A percentile compares a stretch with the other conserved stretches of the same genome.
These are phyloP conservation scores for Rutstroemia sp. DNA, from an alignment of 2,329 filamentous ascomycete species.

Conservation along the genomic window DNA sequence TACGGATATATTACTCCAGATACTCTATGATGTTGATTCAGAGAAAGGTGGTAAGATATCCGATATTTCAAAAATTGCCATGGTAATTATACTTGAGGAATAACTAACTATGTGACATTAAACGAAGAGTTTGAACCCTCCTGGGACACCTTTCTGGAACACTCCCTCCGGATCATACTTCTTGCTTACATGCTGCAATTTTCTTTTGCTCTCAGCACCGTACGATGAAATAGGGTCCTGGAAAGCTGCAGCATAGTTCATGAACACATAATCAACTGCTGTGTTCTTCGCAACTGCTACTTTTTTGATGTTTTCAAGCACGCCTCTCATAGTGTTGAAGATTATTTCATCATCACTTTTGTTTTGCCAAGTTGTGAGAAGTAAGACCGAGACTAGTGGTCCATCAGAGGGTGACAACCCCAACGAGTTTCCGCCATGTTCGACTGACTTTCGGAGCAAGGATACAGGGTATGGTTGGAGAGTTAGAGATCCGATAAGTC, in stretches of 20 bases:
- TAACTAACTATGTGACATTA: too few relatives aligned
- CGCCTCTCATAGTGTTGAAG: neutral
- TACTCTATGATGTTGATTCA: too few relatives aligned
- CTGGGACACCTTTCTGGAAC: slow-evolving; percentile 30
- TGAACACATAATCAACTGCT: slow-evolving; percentile 25
- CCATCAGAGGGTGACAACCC: slow-evolving; percentile 1
- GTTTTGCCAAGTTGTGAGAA: slow-evolving; percentile 3
- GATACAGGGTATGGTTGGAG: slow-evolving; percentile 8
- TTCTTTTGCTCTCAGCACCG: slow-evolving; percentile 33
- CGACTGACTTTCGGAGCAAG: slow-evolving; percentile 1
- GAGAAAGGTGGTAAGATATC: too few relatives aligned
- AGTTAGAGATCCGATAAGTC: slow-evolving; percentile 2
- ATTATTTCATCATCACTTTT: slow-evolving; percentile 6
- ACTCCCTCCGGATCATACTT: slow-evolving; percentile 34
- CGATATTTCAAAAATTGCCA: too few relatives aligned
- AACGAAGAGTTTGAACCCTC: slow-evolving; percentile 9
- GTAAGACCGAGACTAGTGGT: slow-evolving; percentile 2
- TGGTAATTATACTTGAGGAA: too few relatives aligned
- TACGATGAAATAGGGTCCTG: slow-evolving; percentile 26
- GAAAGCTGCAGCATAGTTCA: slow-evolving; percentile 40
- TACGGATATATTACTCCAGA: too few relatives aligned
- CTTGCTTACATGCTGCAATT: slow-evolving; percentile 24
- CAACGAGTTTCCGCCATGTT: slow-evolving; percentile 5
- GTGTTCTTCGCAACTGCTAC: neutral
- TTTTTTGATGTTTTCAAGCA: slow-evolving; percentile 1